These are phyloP conservation scores for Cadophora malorum DNA, from an alignment of 2,329 filamentous ascomycete genomes.

Conservation along the genomic window DNA sequence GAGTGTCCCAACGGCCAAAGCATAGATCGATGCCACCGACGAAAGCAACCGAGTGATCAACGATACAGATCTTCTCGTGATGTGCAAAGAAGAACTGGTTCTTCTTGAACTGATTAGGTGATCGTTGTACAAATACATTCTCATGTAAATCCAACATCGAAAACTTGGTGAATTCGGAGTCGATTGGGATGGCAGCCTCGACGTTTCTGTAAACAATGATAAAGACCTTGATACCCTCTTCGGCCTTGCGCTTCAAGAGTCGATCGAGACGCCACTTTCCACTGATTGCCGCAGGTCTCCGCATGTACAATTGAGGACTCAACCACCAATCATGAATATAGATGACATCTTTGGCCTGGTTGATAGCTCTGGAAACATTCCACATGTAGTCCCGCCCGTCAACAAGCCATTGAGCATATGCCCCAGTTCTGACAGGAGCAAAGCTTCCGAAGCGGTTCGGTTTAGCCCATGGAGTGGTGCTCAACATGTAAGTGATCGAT, in stretches of 20 bases:
- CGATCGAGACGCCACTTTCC: slow-evolving; percentile 97
- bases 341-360: slow-evolving; percentile 96
- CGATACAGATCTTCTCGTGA: slow-evolving; percentile 96
- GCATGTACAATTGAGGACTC: slow-evolving; percentile 93
- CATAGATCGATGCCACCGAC: slow-evolving; percentile 95
- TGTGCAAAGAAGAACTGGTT: slow-evolving; percentile 99
- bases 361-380: slow-evolving; percentile 96
- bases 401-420: slow-evolving; percentile 95
- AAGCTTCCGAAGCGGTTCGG: slow-evolving; percentile 91
- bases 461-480: slow-evolving; percentile 81
- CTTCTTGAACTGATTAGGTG: slow-evolving; percentile 96
- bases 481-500: slow-evolving; percentile 85
- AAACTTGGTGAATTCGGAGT: slow-evolving; percentile 98
- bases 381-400: slow-evolving; percentile 99
- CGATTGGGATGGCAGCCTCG: slow-evolving; percentile 94
- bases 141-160: slow-evolving; percentile 93
- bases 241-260: slow-evolving; percentile 89
- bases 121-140: slow-evolving; percentile 95
- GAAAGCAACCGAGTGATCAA: slow-evolving; percentile 96
- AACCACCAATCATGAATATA: slow-evolving; percentile 99
- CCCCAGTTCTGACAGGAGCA: slow-evolving; percentile 83
- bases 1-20: slow-evolving; percentile 97
- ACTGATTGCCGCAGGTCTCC: slow-evolving; percentile 90
- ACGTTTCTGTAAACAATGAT: slow-evolving; percentile 98
- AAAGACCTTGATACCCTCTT: slow-evolving; percentile 96